Base-by-base conservation (phyloP, 2,329 filamentous ascomycete species). In the Stylonectria norvegica region DNA sequence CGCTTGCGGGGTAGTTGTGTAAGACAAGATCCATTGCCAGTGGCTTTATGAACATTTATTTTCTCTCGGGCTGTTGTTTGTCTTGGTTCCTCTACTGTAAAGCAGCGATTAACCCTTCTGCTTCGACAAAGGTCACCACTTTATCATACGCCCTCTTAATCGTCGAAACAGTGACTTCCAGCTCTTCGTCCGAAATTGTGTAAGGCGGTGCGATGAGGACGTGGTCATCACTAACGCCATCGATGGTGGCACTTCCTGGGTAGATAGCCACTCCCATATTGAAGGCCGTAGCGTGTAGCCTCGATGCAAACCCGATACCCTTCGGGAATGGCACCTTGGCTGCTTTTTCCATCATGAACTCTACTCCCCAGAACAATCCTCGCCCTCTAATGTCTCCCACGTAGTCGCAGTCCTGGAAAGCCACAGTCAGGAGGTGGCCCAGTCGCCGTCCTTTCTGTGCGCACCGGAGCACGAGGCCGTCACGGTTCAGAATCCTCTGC, bases 171-270 rank as follows among this genome's bases (percentile, higher is more conserved):
- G n/a, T n/a, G n/a, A n/a, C n/a, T n/a, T n/a, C 20, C 5, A 64
- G 14, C 20, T 64, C 49, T 10, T 50, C 51, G 7, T 48, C 43
- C 0, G 72, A 79, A 16, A 83, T 69, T 28, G 78, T 87, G 59
- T 81, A 89, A 0, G 85, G 74, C 2, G 86, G 86, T 2, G 83
- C 76, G 12, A 90, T 54, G n/a, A 89, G 70, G 23, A 88, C 67
- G 59, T 87, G 83, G 54, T 90, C 86, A 8, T 85, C 85, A 1
- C 58, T 57, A 2, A 75, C 69, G 25, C 86, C 72, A 45, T 74
- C 81, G 1, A 70, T 74, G 0, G 79, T 79, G 3, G 83, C 83
- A 0, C 66, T 65, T 0, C 81, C 82, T 1, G 79, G 79, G 55
- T 87, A 89, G 3, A 88, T 43, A 2, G 64, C 62, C 31, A 74